A percentile compares a stretch with the other conserved stretches of the same genome.
phyloP scores from a whole-genome alignment of 2,329 filamentous ascomycete species.

The Geosmithia flava region DNA sequence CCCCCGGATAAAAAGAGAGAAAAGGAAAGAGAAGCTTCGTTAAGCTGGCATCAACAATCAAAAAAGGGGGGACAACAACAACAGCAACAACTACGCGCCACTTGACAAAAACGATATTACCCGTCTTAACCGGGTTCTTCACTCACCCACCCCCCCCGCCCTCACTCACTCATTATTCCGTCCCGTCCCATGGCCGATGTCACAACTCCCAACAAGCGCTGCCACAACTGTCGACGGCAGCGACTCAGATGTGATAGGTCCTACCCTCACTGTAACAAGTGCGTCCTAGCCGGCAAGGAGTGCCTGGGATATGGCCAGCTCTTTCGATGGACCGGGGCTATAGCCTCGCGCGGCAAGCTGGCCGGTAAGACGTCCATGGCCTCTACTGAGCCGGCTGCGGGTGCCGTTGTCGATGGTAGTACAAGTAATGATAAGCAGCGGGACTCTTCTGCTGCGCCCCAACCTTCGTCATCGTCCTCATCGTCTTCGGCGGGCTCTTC shows the following conservation, averaged over 20 bases:
- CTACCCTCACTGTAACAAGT: slow-evolving; percentile 38
- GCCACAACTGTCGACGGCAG: slow-evolving; percentile 41
- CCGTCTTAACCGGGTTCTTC: no score
- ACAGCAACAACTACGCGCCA: no score
- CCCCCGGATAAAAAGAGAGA: not conserved
- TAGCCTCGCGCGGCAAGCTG: slow-evolving; percentile 27
- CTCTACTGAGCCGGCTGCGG: slow-evolving; percentile 1
- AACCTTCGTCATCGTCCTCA: not conserved
- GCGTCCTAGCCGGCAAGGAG: slow-evolving; percentile 30
- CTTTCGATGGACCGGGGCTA: slow-evolving; percentile 38
- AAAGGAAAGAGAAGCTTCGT: no score
- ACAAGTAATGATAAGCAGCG: no score
- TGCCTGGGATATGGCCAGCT: slow-evolving; percentile 41
- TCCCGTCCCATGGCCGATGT: not conserved
- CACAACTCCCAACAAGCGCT: slow-evolving; percentile 19
- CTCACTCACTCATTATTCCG: not conserved
- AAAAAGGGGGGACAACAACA: no score
- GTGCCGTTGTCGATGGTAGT: not conserved
- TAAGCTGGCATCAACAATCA: no score
- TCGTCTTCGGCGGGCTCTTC: not conserved
- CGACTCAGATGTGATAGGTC: slow-evolving; percentile 40
- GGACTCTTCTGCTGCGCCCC: not conserved
- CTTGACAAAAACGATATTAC: no score
- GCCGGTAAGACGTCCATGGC: slow-evolving; percentile 25
- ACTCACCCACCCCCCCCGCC: no score